Base-by-base conservation (phyloP, 768 basidiomycete species). In the Tremella fuciformis region DNA sequence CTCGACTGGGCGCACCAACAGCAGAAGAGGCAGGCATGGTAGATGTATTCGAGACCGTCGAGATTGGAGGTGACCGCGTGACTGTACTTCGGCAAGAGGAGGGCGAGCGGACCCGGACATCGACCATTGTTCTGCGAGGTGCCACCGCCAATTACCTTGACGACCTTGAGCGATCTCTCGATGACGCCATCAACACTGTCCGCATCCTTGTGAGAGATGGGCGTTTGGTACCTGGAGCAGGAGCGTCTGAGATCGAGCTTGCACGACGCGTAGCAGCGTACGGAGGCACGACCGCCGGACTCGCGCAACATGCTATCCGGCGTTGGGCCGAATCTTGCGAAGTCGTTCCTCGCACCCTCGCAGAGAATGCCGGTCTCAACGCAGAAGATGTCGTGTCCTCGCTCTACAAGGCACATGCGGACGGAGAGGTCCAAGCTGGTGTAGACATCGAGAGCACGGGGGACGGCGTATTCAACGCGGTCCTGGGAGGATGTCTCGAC, bases 1-100 rank as follows among this genome's bases (percentile, higher is more conserved):
- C 96, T 0, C 88, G 96, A 47, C 83, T 99, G 61, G 96, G 96
- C 58, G 90, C 91, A 0, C 96, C 96, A 3, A 97, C 91, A 13
- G 84, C 91, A 0, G 96, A 99, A 77, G 96, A 99, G 79, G 91
- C 90, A 19, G 96, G 96, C 44, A 86, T 82, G 69, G 85, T 94
- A 63, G 96, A 97, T 72, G 82, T 98, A 19, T 89, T 98, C 73
- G 96, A 99, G 81, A 90, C 88, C 24, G 84, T 87, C 58, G 96
- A 99, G 77, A 87, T 99, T 68, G 96, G 96, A 44, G 94, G 96
- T 4, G 96, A 99, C 79, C 87, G 94, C 57, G 96, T 98, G 50
- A 98, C 93, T 0, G 96, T 99, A 0, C 84, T 99, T 58, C 83
- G 96, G 15, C 96, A 99, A 74, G 88, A 85, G 25, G 87, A 90